Evolutionary conservation across 257 asterid species (phyloP).

Genomic region (Nicotiana noctiflora): DNA sequence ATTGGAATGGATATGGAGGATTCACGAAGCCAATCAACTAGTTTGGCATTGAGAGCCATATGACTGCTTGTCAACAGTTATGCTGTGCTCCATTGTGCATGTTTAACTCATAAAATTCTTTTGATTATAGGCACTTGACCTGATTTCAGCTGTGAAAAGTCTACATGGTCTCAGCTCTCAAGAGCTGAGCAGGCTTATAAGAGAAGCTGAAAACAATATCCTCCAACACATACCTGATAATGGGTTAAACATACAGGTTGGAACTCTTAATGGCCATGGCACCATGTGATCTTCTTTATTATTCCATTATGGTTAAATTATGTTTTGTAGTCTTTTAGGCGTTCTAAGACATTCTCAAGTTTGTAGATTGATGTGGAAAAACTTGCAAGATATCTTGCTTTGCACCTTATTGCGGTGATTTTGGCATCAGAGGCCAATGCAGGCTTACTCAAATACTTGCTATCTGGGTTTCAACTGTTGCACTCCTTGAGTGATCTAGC

Average conservation of each 20-base stretch:
- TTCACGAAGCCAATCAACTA: not conserved
- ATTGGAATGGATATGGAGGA: not conserved
- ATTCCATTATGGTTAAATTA: not conserved
- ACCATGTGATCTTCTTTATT: not conserved
- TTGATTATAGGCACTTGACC: conserved; percentile 60
- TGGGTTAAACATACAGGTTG: conserved; percentile 71
- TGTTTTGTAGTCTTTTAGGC: not conserved
- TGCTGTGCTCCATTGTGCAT: not conserved
- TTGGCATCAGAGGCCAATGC: conserved; percentile 72
- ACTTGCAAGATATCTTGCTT: conserved; percentile 76
- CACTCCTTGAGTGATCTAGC: conserved; percentile 89
- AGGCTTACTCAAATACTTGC: conserved; percentile 66
- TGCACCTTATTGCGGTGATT: conserved; percentile 83
- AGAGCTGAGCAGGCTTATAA: conserved; percentile 68
- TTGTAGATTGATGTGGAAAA: conserved; percentile 77
- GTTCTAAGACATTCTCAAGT: conserved; percentile 14
- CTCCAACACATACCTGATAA: conserved; percentile 45
- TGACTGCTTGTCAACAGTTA: not conserved
- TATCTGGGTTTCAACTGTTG: conserved; percentile 80
- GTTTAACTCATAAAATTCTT: not conserved
- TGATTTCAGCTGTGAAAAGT: conserved; percentile 75
- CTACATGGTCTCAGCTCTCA: conserved; percentile 77
- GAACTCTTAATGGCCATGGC: not conserved
- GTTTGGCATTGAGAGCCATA: conserved; percentile 16
- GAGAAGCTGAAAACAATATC: conserved; percentile 68